phyloP scores from a whole-genome alignment of 2,329 filamentous ascomycete genomes.

The Trichoderma hamatum region DNA sequence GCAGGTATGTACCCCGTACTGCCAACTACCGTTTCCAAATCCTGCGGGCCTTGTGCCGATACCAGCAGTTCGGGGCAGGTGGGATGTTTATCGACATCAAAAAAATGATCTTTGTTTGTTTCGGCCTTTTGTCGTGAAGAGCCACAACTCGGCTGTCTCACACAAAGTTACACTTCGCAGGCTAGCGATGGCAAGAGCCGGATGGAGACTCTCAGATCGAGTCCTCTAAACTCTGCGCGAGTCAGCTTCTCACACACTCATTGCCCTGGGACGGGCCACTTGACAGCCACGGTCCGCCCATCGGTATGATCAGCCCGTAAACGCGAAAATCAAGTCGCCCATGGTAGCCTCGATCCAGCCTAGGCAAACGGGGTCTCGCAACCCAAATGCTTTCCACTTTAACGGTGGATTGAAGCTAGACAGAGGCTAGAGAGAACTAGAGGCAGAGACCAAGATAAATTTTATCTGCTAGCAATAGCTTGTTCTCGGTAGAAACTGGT shows the following conservation, averaged over 20 bases:
- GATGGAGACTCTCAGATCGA: slow-evolving; percentile 12
- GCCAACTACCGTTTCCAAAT: neutral
- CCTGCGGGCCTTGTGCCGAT: neutral
- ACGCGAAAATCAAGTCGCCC: neutral
- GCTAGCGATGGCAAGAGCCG: neutral
- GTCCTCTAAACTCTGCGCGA: slow-evolving; percentile 3
- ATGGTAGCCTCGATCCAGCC: slow-evolving; percentile 9
- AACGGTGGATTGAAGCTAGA: neutral
- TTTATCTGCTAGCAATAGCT: neutral
- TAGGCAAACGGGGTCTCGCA: neutral
- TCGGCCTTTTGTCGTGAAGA: neutral
- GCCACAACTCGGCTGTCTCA: neutral
- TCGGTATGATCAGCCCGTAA: slow-evolving; percentile 22
- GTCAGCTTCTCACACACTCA: neutral
- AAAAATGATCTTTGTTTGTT: neutral
- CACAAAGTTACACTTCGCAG: neutral
- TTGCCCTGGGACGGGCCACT: slow-evolving; percentile 19
- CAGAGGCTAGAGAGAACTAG: neutral
- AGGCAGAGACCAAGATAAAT: neutral
- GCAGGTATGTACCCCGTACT: neutral
- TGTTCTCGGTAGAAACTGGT: neutral
- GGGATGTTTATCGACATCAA: neutral
- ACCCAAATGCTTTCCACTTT: neutral
- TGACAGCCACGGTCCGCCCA: slow-evolving; percentile 18
- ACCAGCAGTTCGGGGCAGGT: neutral